Percentiles rank a stretch among this genome's conserved stretches.
Evolutionary conservation across 805 yeast genomes (phyloP).

Genomic region (Hemisphaericaspora nanyangensis): DNA sequence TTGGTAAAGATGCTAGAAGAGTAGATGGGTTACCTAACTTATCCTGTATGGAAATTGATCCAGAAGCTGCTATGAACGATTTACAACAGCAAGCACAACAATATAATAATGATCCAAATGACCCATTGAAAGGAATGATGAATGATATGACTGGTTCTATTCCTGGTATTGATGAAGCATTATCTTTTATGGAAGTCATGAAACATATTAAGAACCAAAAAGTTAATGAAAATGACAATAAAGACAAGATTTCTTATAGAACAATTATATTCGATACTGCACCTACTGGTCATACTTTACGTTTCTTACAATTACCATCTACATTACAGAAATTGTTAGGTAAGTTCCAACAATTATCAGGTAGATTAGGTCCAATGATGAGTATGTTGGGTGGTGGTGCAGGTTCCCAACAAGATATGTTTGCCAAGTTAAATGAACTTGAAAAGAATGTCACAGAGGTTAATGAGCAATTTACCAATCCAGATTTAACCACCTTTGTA

Average conservation of each 20-base stretch:
- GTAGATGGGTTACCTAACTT: conserved; percentile 87
- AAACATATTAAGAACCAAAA: conserved; percentile 86
- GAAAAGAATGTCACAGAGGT: conserved; percentile 82
- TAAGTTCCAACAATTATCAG: conserved; percentile 82
- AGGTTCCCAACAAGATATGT: conserved; percentile 64
- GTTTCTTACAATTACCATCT: conserved; percentile 92
- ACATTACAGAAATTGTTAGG: conserved; percentile 83
- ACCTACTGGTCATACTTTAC: conserved; percentile 96
- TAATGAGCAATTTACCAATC: conserved; percentile 91
- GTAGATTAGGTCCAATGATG: conserved; percentile 87
- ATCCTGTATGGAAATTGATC: conserved; percentile 98
- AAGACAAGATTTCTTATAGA: conserved; percentile 46
- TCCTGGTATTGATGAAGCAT: conserved; percentile 98
- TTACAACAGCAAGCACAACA: conserved; percentile 60
- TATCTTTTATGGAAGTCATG: conserved; percentile 96
- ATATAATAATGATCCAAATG: conserved; percentile 51
- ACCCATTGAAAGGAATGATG: conserved; percentile 71
- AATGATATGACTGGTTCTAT: conserved; percentile 90
- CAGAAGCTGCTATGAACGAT: conserved; percentile 89
- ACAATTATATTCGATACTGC: conserved; percentile 98
- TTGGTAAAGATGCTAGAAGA: conserved; percentile 92
- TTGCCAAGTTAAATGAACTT: conserved; percentile 73
- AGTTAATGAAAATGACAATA: conserved; percentile 16
- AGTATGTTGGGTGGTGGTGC: conserved; percentile 71
- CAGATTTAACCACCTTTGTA: conserved; percentile 91